phyloP scores from a whole-genome alignment of 768 basidiomycete species.

The Lyophyllum decastes region DNA sequence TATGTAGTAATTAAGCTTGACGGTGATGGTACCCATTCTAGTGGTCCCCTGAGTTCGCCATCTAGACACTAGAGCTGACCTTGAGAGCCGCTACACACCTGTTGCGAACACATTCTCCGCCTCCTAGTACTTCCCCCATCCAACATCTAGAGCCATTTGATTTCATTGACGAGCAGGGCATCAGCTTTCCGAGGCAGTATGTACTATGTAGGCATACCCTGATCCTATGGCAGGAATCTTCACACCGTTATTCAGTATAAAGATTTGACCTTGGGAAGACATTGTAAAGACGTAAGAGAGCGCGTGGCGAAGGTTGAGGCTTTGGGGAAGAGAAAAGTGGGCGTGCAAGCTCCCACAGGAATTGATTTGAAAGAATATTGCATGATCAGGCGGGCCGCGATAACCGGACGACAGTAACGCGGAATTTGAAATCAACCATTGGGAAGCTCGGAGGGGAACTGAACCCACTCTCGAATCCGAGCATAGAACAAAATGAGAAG shows the following conservation, averaged over 20 bases:
- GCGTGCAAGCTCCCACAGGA: background rate
- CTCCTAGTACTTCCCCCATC: conserved; percentile 37
- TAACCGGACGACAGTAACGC: background rate
- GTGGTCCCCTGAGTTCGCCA: background rate
- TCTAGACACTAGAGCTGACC: conserved; percentile 13
- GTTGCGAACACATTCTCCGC: conserved; percentile 39
- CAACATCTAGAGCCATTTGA: conserved; percentile 27
- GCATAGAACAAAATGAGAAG: no score
- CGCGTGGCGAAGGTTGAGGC: background rate
- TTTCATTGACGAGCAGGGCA: background rate
- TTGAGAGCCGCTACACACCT: conserved; percentile 37
- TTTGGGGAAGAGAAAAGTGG: background rate
- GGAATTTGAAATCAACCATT: background rate
- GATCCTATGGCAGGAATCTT: conserved; percentile 33
- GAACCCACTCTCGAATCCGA: no score
- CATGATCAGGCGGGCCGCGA: background rate
- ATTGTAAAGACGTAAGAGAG: background rate
- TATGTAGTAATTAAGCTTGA: background rate
- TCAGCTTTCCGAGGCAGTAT: background rate
- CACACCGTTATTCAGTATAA: conserved; percentile 29
- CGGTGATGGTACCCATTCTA: conserved; percentile 47
- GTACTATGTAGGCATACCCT: conserved; percentile 22
- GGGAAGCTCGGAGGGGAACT: no score
- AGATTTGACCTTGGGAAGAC: conserved; percentile 10
- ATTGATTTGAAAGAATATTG: background rate